Conservation (phyloP, 768 basidiomycete genomes). For the Agaricus subrufescens region DNA sequence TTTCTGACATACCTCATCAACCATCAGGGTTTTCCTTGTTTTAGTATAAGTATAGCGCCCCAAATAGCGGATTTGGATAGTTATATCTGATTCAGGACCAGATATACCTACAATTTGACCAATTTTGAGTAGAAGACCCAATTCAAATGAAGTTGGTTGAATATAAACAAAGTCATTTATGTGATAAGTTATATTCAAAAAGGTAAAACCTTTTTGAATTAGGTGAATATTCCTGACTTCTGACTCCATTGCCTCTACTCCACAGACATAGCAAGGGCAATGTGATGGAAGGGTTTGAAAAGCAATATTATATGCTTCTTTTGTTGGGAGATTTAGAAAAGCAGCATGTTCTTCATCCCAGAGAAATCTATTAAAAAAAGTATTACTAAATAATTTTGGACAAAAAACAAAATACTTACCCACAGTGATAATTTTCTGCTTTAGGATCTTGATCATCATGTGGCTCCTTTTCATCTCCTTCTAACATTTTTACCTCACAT, state of each 20-base stretch:
- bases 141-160: slow-evolving; percentile 22
- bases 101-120: slow-evolving; percentile 48
- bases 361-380: slow-evolving; percentile 31
- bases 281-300: slow-evolving; percentile 22
- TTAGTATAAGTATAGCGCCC: slow-evolving; percentile 37
- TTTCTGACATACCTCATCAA: slow-evolving; percentile 37
- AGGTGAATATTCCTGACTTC: slow-evolving; percentile 18
- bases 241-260: slow-evolving; percentile 24
- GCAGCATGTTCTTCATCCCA: slow-evolving; percentile 45
- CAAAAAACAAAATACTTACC: slow-evolving; percentile 30
- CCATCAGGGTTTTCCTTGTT: slow-evolving; percentile 15
- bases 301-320: slow-evolving; percentile 23
- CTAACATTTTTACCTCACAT: slow-evolving; percentile 45
- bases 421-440: slow-evolving; percentile 51
- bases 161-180: slow-evolving; percentile 59
- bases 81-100: slow-evolving; percentile 13
- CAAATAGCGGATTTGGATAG: slow-evolving; percentile 36
- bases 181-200: slow-evolving; percentile 48
- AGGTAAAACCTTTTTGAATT: slow-evolving; percentile 30
- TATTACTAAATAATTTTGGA: not conserved
- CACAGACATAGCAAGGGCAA: slow-evolving; percentile 48
- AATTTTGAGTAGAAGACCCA: slow-evolving; percentile 35
- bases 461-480: slow-evolving; percentile 39
- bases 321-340: slow-evolving; percentile 40
- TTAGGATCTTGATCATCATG: slow-evolving; percentile 33